phyloP scores from a whole-genome alignment of 768 basidiomycete species.

The Strobilomyces echinocephalus region DNA sequence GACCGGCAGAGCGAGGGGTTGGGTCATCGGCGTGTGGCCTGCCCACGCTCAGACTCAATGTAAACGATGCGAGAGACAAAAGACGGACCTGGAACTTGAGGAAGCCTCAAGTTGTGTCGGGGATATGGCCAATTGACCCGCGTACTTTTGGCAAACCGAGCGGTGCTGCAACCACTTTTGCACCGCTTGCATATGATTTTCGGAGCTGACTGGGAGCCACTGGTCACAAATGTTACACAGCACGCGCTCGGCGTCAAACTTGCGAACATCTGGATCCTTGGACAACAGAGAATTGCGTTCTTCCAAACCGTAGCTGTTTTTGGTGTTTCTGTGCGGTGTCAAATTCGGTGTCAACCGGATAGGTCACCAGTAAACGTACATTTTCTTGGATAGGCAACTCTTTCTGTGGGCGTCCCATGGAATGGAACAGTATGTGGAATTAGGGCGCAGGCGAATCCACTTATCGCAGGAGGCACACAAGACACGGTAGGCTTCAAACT shows the following conservation, averaged over 20 bases:
- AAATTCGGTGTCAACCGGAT: constrained; percentile 6
- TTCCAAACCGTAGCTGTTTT: constrained; percentile 56
- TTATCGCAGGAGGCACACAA: constrained; percentile 78
- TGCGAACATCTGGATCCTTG: constrained; percentile 67
- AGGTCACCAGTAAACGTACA: constrained; percentile 38
- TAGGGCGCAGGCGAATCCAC: constrained; percentile 81
- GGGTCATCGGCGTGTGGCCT: constrained; percentile 18
- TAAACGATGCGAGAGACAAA: constrained; percentile 3
- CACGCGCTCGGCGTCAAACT: constrained; percentile 69
- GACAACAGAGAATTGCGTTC: constrained; percentile 55
- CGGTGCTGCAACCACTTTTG: constrained; percentile 66
- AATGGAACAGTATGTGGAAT: constrained; percentile 84
- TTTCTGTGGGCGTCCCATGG: constrained; percentile 85
- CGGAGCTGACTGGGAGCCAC: constrained; percentile 59
- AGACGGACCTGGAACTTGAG: constrained; percentile 21
- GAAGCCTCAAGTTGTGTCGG: constrained; percentile 18
- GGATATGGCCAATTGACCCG: constrained; percentile 6
- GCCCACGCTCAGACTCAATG: background rate
- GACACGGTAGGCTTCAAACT: constrained; percentile 76
- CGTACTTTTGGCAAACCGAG: constrained; percentile 44
- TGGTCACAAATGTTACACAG: constrained; percentile 64
- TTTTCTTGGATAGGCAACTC: constrained; percentile 75
- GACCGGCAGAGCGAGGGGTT: constrained; percentile 30
- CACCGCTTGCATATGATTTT: constrained; percentile 57
- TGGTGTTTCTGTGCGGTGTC: constrained; percentile 30